Evolutionary conservation across 2,329 filamentous ascomycete species (phyloP).

Genomic region (Rhytidhysteron rufulum): DNA sequence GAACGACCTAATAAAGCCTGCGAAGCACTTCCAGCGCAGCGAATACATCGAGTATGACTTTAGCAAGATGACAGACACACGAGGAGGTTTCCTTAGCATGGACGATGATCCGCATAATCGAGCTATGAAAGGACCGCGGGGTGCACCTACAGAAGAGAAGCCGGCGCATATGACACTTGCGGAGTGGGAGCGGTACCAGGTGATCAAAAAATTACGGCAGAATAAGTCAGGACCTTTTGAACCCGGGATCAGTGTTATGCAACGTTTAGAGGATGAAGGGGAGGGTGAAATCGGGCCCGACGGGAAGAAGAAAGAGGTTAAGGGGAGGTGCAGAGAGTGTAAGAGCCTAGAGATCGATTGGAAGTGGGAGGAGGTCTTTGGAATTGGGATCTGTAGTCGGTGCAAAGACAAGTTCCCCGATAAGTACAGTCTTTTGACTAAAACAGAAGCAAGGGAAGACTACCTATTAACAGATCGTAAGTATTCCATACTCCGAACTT

Average conservation of each 20-base stretch:
- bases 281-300: slow-evolving; percentile 36
- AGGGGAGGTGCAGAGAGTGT: slow-evolving; percentile 82
- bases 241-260: slow-evolving; percentile 74
- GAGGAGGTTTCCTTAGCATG: slow-evolving; percentile 86
- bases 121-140: slow-evolving; percentile 50
- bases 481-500: too few relatives aligned
- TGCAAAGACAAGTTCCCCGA: slow-evolving; percentile 91
- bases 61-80: slow-evolving; percentile 95
- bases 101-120: slow-evolving; percentile 91
- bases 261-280: slow-evolving; percentile 44
- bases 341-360: slow-evolving; percentile 83
- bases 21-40: slow-evolving; percentile 76
- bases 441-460: slow-evolving; percentile 93
- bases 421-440: slow-evolving; percentile 91
- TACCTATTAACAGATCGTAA: slow-evolving; percentile 88
- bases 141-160: slow-evolving; percentile 57
- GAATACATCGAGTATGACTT: slow-evolving; percentile 94
- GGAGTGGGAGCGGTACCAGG: slow-evolving; percentile 84
- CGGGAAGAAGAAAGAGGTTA: slow-evolving; percentile 31
- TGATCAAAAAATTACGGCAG: slow-evolving; percentile 67
- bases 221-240: slow-evolving; percentile 81
- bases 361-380: slow-evolving; percentile 86
- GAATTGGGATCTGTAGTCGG: slow-evolving; percentile 66
- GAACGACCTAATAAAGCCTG: slow-evolving; percentile 63
- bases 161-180: slow-evolving; percentile 84